Evolutionary conservation across 352 stramenopile genomes (phyloP), one percentile per base, ranked within the genome.

Genomic region (Globisporangium heterothallicum): DNA sequence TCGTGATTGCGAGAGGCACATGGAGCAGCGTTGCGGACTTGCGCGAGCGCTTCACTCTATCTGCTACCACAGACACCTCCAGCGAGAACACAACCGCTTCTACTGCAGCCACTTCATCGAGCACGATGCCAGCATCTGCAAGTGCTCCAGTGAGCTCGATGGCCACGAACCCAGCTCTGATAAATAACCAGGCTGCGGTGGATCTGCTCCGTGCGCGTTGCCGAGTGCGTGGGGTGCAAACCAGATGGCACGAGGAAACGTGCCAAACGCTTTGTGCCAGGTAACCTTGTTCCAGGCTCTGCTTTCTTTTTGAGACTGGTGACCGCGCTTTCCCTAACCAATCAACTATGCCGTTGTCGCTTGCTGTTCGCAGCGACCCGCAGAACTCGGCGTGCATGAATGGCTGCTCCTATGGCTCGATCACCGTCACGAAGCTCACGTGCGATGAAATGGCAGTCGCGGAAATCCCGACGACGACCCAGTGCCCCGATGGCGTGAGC

Each of bases 301-400:
- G n/a, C n/a, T n/a, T n/a, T n/a, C n/a, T n/a, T n/a, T n/a, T n/a
- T n/a, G n/a, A n/a, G n/a, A n/a, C n/a, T n/a, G n/a, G n/a, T n/a
- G n/a, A n/a, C n/a, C n/a, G n/a, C n/a, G n/a, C n/a, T n/a, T n/a
- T n/a, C n/a, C n/a, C n/a, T n/a, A n/a, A n/a, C n/a, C n/a, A n/a
- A n/a, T n/a, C n/a, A n/a, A n/a, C n/a, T n/a, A 29, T 6, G 21
- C 49, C 6, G 4, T 24, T 42, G 6, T 34, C 3, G 4, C 12
- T 32, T 13, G 0, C 6, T 40, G 1, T 21, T 29, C 25, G 8
- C 41, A 86, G 77, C 6, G 74, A 88, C 29, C 63, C 68, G 35
- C 65, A 84, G 43, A 78, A 88, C 47, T 59, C 69, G 8, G 73
- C 74, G 21, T 88, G 78, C 48, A 89, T 87, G 78, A 85, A 86